phyloP scores from a whole-genome alignment of 2,329 filamentous ascomycete species.

The Ophiostoma tasmaniense region DNA sequence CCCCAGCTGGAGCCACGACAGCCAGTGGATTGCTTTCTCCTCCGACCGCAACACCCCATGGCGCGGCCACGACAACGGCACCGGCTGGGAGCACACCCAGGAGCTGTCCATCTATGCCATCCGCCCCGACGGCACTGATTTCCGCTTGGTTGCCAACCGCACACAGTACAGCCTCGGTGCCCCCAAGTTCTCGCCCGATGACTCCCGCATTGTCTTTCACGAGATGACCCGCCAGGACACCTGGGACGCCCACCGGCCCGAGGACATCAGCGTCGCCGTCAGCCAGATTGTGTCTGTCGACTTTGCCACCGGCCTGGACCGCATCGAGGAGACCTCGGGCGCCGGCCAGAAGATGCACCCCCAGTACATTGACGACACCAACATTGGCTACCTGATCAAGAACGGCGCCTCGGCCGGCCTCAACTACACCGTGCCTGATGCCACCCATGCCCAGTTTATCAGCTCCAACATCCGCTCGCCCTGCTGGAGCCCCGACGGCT shows the following conservation, averaged over 20 bases:
- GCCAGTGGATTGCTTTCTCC: too few relatives aligned
- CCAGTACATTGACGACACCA: neutral
- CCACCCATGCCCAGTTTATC: neutral
- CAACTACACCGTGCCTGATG: neutral
- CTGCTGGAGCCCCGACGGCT: neutral
- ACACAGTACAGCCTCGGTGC: neutral
- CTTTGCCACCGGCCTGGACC: neutral
- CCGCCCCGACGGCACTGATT: too few relatives aligned
- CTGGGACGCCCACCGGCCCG: too few relatives aligned
- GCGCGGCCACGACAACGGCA: too few relatives aligned
- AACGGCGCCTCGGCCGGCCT: neutral
- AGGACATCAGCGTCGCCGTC: neutral
- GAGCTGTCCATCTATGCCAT: too few relatives aligned
- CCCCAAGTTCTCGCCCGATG: conserved; percentile 8
- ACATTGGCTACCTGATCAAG: neutral
- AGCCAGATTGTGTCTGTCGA: neutral
- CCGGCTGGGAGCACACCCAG: too few relatives aligned
- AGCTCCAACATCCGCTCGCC: neutral
- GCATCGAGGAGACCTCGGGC: neutral
- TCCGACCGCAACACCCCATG: too few relatives aligned
- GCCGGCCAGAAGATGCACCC: neutral
- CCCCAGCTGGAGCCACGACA: too few relatives aligned
- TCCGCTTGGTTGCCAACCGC: neutral
- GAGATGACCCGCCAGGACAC: neutral
- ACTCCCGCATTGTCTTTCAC: neutral